Evolutionary conservation across 1,139 yeast species (phyloP), one percentile per base, ranked within the genome.

Genomic region (Kurtzmaniella quercitrusa): DNA sequence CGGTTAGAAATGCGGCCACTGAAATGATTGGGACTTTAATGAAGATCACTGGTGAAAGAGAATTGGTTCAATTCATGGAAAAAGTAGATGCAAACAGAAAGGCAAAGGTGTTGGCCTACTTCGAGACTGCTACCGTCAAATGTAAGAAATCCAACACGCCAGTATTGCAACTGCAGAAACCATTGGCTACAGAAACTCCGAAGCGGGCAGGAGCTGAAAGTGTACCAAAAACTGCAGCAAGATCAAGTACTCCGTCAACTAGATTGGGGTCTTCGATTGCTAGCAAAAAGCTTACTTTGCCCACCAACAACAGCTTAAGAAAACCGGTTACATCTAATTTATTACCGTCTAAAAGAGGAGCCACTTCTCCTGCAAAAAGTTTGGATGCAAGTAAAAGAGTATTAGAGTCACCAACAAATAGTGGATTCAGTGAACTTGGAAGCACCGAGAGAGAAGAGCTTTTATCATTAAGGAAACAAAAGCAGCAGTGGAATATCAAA

Each of bases 1-100:
- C 94, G 1, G 84, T 89, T 1, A 78, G 98, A 58, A 79, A 83
- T 44, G 82, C 84, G 1, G 85, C 93, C 0, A 84, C 91, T 34
- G 90, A 85, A 56, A 73, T 84, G 56, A 76, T 90, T 39, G 98
- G 97, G 5, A 81, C 86, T 0, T 65, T 91, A 46, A 85, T 88
- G 86, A 88, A 87, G 60, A 76, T 90, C 15, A 75, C 81, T 6
- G 96, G 96, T 0, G 86, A 81, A 54, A 69, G 93, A 43, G 84
- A 80, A 42, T 66, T 90, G 52, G 78, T 68, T 40, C 69, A 75
- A 9, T 75, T 71, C 44, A 61, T 90, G 47, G 91, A 82, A 24
- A 76, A 77, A 31, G 70, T 91, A 38, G 98, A 91, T 55, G 91
- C 85, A 41, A 77, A 83, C 52, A 77, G 87, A 55, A 82, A 79